These are phyloP conservation scores for Fusarium brachygibbosum DNA, from an alignment of 2,329 filamentous ascomycete genomes.

Conservation along the genomic window DNA sequence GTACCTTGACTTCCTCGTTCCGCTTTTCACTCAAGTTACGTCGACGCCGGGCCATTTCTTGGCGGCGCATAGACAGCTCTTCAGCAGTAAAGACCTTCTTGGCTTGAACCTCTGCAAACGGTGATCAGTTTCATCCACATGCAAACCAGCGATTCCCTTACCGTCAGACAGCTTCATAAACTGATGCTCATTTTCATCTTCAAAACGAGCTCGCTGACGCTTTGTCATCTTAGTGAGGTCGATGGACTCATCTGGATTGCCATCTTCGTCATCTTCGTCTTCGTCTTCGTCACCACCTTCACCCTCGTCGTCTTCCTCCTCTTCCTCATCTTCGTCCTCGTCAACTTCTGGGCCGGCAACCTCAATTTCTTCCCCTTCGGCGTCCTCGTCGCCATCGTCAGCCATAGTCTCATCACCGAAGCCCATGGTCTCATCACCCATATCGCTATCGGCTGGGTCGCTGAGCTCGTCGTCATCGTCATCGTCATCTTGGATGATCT, in stretches of 20 bases:
- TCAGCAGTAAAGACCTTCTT: constrained; percentile 74
- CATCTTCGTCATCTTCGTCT: constrained; percentile 61
- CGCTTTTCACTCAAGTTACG: constrained; percentile 75
- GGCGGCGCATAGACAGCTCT: constrained; percentile 71
- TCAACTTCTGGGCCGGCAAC: constrained; percentile 59
- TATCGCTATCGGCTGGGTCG: constrained; percentile 66
- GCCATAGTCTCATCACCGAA: constrained; percentile 62
- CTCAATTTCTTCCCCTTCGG: constrained; percentile 62
- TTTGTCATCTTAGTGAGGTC: constrained; percentile 73
- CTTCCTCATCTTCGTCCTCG: constrained; percentile 59
- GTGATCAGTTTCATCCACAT: constrained; percentile 20
- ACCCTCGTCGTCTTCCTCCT: constrained; percentile 59
- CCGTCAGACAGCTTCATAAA: constrained; percentile 73
- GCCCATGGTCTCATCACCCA: constrained; percentile 55
- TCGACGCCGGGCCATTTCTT: constrained; percentile 72
- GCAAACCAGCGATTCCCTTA: constrained; percentile 50
- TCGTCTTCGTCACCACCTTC: constrained; percentile 58
- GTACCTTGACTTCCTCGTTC: constrained; percentile 73
- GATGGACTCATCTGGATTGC: constrained; percentile 64
- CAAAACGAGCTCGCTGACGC: constrained; percentile 70
- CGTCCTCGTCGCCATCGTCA: constrained; percentile 62
- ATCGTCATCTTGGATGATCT: constrained; percentile 58
- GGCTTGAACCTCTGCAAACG: constrained; percentile 69
- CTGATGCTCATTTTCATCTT: constrained; percentile 64
- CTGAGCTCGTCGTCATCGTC: constrained; percentile 68